Conservation (phyloP, 1,139 yeast genomes). For the Zhuliangozyma blackwelliae region DNA sequence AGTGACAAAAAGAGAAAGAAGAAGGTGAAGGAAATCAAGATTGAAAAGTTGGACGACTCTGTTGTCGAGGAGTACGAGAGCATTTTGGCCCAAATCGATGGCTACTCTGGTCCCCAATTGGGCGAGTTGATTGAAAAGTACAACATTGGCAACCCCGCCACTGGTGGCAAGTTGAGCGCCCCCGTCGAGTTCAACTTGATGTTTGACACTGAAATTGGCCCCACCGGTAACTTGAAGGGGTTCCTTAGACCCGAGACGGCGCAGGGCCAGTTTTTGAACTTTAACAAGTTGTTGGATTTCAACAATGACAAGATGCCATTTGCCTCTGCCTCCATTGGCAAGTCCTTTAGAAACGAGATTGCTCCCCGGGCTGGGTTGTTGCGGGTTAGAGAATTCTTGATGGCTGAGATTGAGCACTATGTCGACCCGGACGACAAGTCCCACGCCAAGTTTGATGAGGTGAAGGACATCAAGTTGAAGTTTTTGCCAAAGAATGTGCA, state of each 20-base stretch:
- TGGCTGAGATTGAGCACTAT: slow-evolving; percentile 99
- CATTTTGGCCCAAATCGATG: slow-evolving; percentile 90
- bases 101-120: slow-evolving; percentile 86
- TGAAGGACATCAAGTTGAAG: slow-evolving; percentile 65
- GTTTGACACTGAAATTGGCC: slow-evolving; percentile 99
- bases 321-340: slow-evolving; percentile 98
- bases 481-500: slow-evolving; percentile 86
- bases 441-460: slow-evolving; percentile 76
- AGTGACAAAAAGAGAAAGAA: slow-evolving; percentile 84
- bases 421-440: slow-evolving; percentile 88
- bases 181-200: slow-evolving; percentile 96
- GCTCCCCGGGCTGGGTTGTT: slow-evolving; percentile 97
- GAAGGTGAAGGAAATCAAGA: slow-evolving; percentile 94
- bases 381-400: slow-evolving; percentile 96
- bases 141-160: slow-evolving; percentile 85
- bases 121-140: slow-evolving; percentile 82
- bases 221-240: slow-evolving; percentile 94
- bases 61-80: slow-evolving; percentile 77
- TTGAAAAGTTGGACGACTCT: slow-evolving; percentile 77
- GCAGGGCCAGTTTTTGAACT: slow-evolving; percentile 97
- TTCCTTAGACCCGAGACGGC: slow-evolving; percentile 98
- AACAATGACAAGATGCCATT: slow-evolving; percentile 97
- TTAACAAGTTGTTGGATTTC: slow-evolving; percentile 86
- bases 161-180: slow-evolving; percentile 78
- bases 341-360: slow-evolving; percentile 97